A percentile compares a stretch with the other conserved stretches of the same genome.
Evolutionary conservation across 2,329 filamentous ascomycete species (phyloP).

Genomic region (Byssothecium circinans): DNA sequence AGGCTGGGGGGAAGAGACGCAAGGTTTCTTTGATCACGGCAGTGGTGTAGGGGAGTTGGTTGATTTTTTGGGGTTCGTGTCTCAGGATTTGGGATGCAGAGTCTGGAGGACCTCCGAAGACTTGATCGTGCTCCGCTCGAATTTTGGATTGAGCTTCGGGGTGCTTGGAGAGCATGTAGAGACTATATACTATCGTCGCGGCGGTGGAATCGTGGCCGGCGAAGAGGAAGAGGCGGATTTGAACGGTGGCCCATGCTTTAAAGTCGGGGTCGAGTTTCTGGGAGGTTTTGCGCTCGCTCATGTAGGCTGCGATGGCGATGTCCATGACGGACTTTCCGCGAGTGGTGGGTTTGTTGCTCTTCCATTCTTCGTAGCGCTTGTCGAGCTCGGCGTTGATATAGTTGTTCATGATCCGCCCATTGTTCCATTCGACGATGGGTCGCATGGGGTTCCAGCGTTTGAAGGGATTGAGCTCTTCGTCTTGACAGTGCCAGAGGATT

Average conservation of each 20-base stretch:
- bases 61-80: constrained; percentile 28
- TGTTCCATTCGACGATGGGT: constrained; percentile 12
- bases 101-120: constrained; percentile 28
- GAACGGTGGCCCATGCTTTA: background rate
- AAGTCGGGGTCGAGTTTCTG: background rate
- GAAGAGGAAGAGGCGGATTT: constrained; percentile 36
- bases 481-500: constrained; percentile 10
- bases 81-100: constrained; percentile 14
- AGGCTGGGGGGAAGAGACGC: constrained; percentile 36
- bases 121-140: constrained; percentile 32
- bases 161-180: constrained; percentile 30
- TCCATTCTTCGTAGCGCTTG: constrained; percentile 13
- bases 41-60: constrained; percentile 31
- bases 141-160: constrained; percentile 23
- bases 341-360: background rate
- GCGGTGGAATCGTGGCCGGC: constrained; percentile 42
- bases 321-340: constrained; percentile 7
- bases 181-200: constrained; percentile 35
- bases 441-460: constrained; percentile 11
- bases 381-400: constrained; percentile 19
- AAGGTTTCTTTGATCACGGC: constrained; percentile 43
- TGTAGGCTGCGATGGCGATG: background rate
- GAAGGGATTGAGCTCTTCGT: constrained; percentile 14
- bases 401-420: constrained; percentile 14
- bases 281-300: background rate